Conservation (phyloP, 371 early-diverging fungal genomes). For the Zopfochytrium polystomum region DNA sequence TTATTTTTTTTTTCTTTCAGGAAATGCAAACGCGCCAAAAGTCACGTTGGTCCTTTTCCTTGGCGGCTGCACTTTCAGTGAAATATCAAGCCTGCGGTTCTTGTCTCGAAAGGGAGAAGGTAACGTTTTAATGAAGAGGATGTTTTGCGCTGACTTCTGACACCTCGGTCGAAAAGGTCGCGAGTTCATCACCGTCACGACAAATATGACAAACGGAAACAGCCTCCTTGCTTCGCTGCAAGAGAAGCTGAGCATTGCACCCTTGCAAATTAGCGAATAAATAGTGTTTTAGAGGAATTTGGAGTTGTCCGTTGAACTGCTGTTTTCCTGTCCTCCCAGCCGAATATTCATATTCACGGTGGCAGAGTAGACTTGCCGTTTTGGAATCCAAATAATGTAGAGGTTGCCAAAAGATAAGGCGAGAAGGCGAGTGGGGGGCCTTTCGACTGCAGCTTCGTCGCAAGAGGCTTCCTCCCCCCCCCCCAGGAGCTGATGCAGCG, state of each 20-base stretch:
- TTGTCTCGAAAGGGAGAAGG: slow-evolving; percentile 70
- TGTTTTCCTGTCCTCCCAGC: no score
- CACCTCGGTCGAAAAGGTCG: slow-evolving; percentile 46
- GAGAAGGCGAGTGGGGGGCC: no score
- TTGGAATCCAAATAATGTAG: no score
- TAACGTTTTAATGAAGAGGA: slow-evolving; percentile 8
- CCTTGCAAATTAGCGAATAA: not conserved
- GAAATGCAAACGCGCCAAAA: slow-evolving; percentile 49
- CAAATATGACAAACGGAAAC: slow-evolving; percentile 82
- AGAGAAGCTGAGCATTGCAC: slow-evolving; percentile 9
- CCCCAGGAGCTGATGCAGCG: no score
- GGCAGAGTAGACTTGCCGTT: no score
- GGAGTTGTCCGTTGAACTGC: no score
- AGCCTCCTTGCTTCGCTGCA: slow-evolving; percentile 56
- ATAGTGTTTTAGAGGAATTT: not conserved
- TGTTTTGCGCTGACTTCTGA: not conserved
- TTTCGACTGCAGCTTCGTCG: no score
- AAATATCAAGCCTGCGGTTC: slow-evolving; percentile 83
- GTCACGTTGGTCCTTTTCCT: slow-evolving; percentile 85
- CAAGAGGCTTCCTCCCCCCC: no score
- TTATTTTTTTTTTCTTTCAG: no score
- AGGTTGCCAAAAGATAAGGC: no score
- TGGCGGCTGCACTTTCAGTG: slow-evolving; percentile 94
- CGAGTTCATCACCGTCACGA: slow-evolving; percentile 81
- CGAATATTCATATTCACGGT: no score